A percentile compares a stretch with the other conserved stretches of the same genome.
Evolutionary conservation across 441 rosid species (phyloP).

Genomic region (Gossypium aridum): DNA sequence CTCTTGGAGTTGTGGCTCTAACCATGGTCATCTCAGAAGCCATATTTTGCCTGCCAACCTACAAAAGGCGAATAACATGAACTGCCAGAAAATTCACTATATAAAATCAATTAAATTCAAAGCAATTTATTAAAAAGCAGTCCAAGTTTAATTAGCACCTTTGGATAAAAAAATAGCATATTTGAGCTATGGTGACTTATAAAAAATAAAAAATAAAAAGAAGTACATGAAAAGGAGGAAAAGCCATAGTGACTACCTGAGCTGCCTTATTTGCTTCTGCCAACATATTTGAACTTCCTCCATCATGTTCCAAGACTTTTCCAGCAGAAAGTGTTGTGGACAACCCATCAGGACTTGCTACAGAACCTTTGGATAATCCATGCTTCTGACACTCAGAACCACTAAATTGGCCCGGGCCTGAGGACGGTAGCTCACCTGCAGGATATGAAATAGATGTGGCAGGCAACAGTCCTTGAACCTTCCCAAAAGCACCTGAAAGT

Average conservation of each 20-base stretch:
- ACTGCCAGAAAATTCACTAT: neutral
- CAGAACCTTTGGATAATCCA: constrained; percentile 17
- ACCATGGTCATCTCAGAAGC: constrained; percentile 38
- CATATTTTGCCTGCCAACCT: constrained; percentile 55
- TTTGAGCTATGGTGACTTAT: neutral
- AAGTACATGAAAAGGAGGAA: neutral
- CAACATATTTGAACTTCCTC: constrained; percentile 37
- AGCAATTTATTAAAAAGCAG: neutral
- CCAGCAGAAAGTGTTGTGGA: constrained; percentile 29
- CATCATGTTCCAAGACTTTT: constrained; percentile 44
- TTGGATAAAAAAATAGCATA: neutral
- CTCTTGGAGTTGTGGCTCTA: constrained; percentile 49
- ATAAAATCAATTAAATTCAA: neutral
- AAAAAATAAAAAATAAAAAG: neutral
- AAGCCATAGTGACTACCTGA: constrained; percentile 35
- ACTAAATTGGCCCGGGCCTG: constrained; percentile 27
- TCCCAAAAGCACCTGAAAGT: constrained; percentile 47
- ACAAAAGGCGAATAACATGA: constrained; percentile 2
- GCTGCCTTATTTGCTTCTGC: constrained; percentile 38
- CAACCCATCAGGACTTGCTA: constrained; percentile 27
- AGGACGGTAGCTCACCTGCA: constrained; percentile 33
- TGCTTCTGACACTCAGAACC: constrained; percentile 19
- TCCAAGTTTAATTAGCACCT: neutral
- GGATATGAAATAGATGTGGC: constrained; percentile 33
- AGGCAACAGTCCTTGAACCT: constrained; percentile 46